Evolutionary conservation across 192 early-diverging fungal species (phyloP).

Genomic region (Backusella psychrophila): DNA sequence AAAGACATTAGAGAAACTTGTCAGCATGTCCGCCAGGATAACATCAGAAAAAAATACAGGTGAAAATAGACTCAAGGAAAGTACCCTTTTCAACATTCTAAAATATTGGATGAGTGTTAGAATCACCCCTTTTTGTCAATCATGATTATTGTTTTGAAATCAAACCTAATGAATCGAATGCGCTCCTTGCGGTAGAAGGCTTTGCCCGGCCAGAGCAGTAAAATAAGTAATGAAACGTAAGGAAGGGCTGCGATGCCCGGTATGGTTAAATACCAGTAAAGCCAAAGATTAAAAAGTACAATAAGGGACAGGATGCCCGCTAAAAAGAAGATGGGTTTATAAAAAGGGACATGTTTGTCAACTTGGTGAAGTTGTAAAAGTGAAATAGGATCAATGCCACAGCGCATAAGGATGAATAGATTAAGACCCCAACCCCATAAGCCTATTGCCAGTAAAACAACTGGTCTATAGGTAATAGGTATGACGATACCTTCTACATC

Average conservation of each 20-base stretch:
- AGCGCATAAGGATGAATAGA: constrained; percentile 43
- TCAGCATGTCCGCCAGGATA: constrained; percentile 93
- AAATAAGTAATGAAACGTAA: constrained; percentile 37
- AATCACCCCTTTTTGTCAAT: background rate
- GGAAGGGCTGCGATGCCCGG: constrained; percentile 38
- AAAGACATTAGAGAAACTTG: constrained; percentile 87
- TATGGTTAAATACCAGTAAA: constrained; percentile 39
- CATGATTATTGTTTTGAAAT: background rate
- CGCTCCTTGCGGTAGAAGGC: constrained; percentile 49
- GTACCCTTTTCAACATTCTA: constrained; percentile 50
- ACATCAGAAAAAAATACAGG: constrained; percentile 74
- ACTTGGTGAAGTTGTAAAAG: constrained; percentile 35
- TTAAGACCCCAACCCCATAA: constrained; percentile 60
- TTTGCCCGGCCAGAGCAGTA: constrained; percentile 50
- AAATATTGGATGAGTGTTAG: background rate
- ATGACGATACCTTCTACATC: constrained; percentile 24
- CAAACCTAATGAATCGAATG: constrained; percentile 51
- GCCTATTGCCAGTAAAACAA: constrained; percentile 51
- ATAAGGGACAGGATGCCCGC: constrained; percentile 39
- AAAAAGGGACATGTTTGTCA: constrained; percentile 38
- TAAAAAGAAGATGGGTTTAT: constrained; percentile 47
- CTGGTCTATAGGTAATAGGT: constrained; percentile 47
- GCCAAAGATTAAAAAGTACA: constrained; percentile 45
- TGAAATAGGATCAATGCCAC: constrained; percentile 44
- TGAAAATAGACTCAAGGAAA: constrained; percentile 46